Evolutionary conservation across 805 yeast genomes (phyloP), one percentile per base, ranked within the genome.

Genomic region (Hanseniaspora vineae): DNA sequence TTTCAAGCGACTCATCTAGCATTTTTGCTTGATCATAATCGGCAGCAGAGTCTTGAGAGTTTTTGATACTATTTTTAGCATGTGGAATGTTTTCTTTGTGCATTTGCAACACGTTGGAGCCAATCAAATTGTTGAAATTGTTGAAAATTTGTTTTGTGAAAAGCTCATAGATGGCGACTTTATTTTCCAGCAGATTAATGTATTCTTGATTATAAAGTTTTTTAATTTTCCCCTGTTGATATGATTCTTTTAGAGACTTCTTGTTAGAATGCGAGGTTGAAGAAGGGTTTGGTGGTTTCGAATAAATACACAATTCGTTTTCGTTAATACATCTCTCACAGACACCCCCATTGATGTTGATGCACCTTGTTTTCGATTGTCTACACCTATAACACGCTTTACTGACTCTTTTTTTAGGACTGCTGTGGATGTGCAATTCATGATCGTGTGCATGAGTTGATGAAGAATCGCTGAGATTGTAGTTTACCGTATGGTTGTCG

Each of bases 221-320:
- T 44, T 51, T 51, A 6, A 45, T 42, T 18, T 51, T 49, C 3
- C 47, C 48, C 20, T 51, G 47, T 37, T 37, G 40, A 37, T 37
- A 37, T 9, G 40, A 9, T 15, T 37, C 40, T 18, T 37, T 37
- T 15, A n/a, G 6, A 15, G n/a, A n/a, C n/a, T 37, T 37, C 19
- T 37, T 37, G n/a, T 37, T 37, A 15, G 40, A 17, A 14, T 14
- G 12, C 10, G 19, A 37, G 4, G 0, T 74, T 71, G 17, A 57
- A 59, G 1, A 75, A 73, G 49, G 70, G 70, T 52, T 70, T 73
- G 60, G 67, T 71, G 67, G 73, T 45, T 73, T 76, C 35, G 77
- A 70, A 52, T 75, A 76, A 0, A 76, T 76, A 57, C 81, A 76
- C 31, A 76, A 67, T 58, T 75, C 77, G 54, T 76, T 76, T 52